Conservation (phyloP, 2,329 filamentous ascomycete genomes). For the Aureobasidium leucospermi region DNA sequence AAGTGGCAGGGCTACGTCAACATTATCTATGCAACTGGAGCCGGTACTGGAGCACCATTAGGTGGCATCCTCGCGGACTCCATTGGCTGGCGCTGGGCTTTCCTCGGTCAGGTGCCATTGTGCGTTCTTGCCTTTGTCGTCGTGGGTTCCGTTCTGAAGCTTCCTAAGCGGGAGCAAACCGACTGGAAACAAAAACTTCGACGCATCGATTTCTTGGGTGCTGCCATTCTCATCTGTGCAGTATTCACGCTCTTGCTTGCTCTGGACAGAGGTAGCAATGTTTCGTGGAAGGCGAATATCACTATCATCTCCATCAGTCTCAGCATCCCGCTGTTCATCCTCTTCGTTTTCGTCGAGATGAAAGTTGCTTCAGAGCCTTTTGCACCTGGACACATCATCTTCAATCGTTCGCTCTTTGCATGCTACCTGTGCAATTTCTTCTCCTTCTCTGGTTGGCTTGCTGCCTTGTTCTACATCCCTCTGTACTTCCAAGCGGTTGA, state of each 20-base stretch:
- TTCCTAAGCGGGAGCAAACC: slow-evolving; percentile 51
- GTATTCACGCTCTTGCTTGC: slow-evolving; percentile 61
- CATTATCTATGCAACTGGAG: slow-evolving; percentile 62
- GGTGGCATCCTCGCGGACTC: slow-evolving; percentile 65
- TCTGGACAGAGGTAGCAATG: slow-evolving; percentile 66
- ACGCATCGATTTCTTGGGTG: slow-evolving; percentile 68
- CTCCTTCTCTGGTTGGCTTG: slow-evolving; percentile 53
- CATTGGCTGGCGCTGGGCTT: slow-evolving; percentile 72
- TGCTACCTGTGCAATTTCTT: slow-evolving; percentile 69
- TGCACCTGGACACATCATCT: slow-evolving; percentile 66
- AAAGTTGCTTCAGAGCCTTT: slow-evolving; percentile 64
- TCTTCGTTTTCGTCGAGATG: slow-evolving; percentile 64
- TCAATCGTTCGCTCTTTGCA: slow-evolving; percentile 58
- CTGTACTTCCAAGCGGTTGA: slow-evolving; percentile 70
- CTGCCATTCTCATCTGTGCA: slow-evolving; percentile 56
- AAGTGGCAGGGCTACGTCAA: slow-evolving; percentile 70
- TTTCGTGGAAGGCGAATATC: slow-evolving; percentile 55
- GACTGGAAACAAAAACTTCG: slow-evolving; percentile 60
- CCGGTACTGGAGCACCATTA: slow-evolving; percentile 60
- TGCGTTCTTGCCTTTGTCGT: slow-evolving; percentile 58
- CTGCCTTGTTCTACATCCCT: slow-evolving; percentile 64
- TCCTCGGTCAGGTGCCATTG: slow-evolving; percentile 62
- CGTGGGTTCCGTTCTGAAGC: slow-evolving; percentile 55
- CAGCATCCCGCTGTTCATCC: slow-evolving; percentile 51
- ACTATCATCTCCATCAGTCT: slow-evolving; percentile 52